phyloP scores from a whole-genome alignment of 2,329 filamentous ascomycete species.

The Purpureocillium lavendulum region DNA sequence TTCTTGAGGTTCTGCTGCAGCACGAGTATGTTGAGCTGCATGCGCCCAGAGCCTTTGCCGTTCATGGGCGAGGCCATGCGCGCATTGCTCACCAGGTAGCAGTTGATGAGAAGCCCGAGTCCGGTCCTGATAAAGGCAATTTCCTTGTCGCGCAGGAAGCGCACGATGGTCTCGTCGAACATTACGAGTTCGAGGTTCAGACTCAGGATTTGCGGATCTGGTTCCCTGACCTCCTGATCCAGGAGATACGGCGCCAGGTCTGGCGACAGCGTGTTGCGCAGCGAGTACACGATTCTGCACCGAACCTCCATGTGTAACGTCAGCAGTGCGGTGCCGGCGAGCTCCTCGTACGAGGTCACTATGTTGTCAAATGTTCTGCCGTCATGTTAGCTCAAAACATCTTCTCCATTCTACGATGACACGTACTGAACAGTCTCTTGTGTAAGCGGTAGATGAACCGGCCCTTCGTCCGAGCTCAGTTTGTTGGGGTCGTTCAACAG shows the following conservation, averaged over 20 bases:
- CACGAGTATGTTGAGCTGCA: constrained; percentile 90
- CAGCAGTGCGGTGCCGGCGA: constrained; percentile 70
- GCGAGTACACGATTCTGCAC: constrained; percentile 74
- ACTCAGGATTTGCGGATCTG: constrained; percentile 70
- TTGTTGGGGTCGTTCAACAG: constrained; percentile 58
- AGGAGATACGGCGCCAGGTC: constrained; percentile 53
- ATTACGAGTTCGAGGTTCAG: constrained; percentile 79
- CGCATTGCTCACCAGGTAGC: constrained; percentile 66
- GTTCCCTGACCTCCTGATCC: constrained; percentile 67
- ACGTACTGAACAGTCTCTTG: constrained; percentile 72
- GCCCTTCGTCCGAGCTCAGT: constrained; percentile 49
- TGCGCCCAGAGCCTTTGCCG: constrained; percentile 68
- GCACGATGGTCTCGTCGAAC: constrained; percentile 75
- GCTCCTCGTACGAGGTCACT: constrained; percentile 70
- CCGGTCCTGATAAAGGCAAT: constrained; percentile 68
- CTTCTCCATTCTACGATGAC: neutral
- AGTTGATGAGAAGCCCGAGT: constrained; percentile 69
- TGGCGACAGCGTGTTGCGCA: constrained; percentile 55
- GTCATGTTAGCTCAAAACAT: constrained; percentile 13
- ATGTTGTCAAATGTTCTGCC: constrained; percentile 76
- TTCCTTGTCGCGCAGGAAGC: constrained; percentile 64
- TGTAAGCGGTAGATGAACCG: constrained; percentile 81
- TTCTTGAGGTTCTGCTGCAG: constrained; percentile 96
- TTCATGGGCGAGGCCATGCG: constrained; percentile 76
- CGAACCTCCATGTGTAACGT: constrained; percentile 86